Conservation (phyloP, 192 early-diverging fungal genomes). For the Coemansia sp. region DNA sequence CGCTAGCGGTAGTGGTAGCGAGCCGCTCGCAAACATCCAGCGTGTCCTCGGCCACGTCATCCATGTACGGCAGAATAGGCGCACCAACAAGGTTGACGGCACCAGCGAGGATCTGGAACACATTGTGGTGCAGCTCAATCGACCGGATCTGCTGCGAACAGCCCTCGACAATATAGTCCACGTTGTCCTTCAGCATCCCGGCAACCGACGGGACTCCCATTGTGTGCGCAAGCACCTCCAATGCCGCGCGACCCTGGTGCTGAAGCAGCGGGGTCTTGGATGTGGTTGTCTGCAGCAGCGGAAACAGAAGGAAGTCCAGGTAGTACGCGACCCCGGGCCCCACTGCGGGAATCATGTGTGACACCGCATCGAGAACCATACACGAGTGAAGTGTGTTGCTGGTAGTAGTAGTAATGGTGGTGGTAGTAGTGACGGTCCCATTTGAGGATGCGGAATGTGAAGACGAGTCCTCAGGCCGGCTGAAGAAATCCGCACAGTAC, state of each 20-base stretch:
- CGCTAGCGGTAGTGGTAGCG: background rate
- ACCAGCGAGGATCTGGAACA: constrained; percentile 29
- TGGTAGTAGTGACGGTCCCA: background rate
- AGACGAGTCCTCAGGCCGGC: background rate
- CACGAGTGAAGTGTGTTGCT: constrained; percentile 10
- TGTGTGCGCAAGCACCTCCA: constrained; percentile 20
- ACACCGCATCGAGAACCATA: constrained; percentile 29
- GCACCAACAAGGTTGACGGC: constrained; percentile 30
- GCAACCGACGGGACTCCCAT: constrained; percentile 7
- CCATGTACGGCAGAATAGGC: constrained; percentile 40
- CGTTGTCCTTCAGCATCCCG: constrained; percentile 31
- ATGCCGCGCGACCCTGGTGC: constrained; percentile 17
- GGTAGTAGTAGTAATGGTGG: background rate
- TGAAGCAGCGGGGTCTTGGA: constrained; percentile 17
- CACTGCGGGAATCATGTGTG: constrained; percentile 15
- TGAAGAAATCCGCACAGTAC: constrained; percentile 26
- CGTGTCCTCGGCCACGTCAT: constrained; percentile 49
- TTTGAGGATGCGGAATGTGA: background rate
- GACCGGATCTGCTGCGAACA: constrained; percentile 40
- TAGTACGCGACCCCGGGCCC: constrained; percentile 30
- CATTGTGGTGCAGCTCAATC: constrained; percentile 26
- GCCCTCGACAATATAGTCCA: constrained; percentile 51
- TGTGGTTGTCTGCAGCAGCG: constrained; percentile 30
- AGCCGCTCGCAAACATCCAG: constrained; percentile 43
- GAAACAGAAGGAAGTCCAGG: constrained; percentile 44